These are phyloP conservation scores for Dactylella cylindrospora DNA, from an alignment of 2,329 filamentous ascomycete species.

Conservation along the genomic window DNA sequence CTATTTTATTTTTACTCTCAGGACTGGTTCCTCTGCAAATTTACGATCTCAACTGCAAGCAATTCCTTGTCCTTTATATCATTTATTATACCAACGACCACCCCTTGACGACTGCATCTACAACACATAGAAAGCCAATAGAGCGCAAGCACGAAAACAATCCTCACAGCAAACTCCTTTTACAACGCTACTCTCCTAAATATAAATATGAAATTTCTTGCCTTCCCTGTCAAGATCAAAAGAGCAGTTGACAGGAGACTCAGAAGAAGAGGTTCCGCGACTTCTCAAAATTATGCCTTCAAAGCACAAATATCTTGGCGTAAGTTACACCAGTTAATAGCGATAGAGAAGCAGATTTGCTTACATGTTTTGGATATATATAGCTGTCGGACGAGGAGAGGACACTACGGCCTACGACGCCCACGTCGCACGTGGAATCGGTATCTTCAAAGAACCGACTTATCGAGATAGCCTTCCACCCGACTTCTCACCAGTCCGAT, in stretches of 20 bases:
- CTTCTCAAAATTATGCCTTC: conserved; percentile 17
- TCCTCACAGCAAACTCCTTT: neutral
- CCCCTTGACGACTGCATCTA: too few relatives aligned
- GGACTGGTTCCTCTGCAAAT: conserved; percentile 2
- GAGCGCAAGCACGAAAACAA: neutral
- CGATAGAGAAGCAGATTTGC: neutral
- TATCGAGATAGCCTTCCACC: conserved; percentile 20
- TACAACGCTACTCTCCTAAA: neutral
- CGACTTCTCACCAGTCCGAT: conserved; percentile 12
- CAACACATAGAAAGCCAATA: neutral
- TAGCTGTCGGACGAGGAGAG: conserved; percentile 16
- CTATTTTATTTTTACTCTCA: too few relatives aligned
- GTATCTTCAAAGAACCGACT: conserved; percentile 19
- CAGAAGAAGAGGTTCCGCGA: conserved; percentile 20
- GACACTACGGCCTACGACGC: conserved; percentile 21
- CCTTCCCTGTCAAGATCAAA: conserved; percentile 16
- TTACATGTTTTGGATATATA: too few relatives aligned
- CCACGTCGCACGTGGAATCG: conserved; percentile 20
- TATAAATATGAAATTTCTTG: conserved; percentile 13
- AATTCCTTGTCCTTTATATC: too few relatives aligned
- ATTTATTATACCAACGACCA: too few relatives aligned
- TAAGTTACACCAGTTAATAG: conserved; percentile 12
- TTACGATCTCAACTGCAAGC: too few relatives aligned
- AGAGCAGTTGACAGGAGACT: conserved; percentile 16
- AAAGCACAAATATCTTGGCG: conserved; percentile 33